Conservation (phyloP, 73 alveolate species). For the Effrenium voratum region DNA sequence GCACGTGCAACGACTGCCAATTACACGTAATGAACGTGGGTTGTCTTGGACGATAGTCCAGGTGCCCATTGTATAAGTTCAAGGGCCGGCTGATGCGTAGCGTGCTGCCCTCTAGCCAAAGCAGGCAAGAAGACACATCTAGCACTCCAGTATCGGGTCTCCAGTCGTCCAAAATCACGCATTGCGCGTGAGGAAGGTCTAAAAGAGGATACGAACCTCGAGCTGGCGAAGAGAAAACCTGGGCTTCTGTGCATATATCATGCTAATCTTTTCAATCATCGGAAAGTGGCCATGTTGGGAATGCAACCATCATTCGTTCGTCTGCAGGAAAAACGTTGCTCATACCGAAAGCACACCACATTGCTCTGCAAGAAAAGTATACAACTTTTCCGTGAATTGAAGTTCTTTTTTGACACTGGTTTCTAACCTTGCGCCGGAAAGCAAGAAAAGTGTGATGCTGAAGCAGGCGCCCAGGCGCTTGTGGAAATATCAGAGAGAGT, state of each 20-base stretch:
- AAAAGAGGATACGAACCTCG: conserved; percentile 9
- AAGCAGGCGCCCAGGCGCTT: neutral
- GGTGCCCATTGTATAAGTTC: conserved; percentile 3
- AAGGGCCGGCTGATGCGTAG: neutral
- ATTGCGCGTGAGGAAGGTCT: neutral
- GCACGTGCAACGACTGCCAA: conserved; percentile 21
- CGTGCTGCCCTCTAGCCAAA: neutral
- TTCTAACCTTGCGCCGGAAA: neutral
- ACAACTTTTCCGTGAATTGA: neutral
- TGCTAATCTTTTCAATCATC: neutral
- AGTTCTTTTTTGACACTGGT: too few species aligned
- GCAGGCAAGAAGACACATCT: neutral
- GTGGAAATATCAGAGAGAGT: neutral
- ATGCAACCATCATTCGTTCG: neutral
- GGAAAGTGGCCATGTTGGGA: too few species aligned
- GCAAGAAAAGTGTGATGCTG: neutral
- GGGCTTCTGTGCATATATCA: neutral
- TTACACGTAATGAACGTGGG: conserved; percentile 18
- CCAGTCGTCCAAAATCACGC: neutral
- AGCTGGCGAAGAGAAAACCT: conserved; percentile 13
- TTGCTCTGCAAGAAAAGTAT: neutral
- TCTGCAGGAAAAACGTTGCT: neutral
- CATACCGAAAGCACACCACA: neutral
- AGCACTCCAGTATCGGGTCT: neutral
- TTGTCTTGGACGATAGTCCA: conserved; percentile 6